A percentile compares a stretch with the other conserved stretches of the same genome.
phyloP scores from a whole-genome alignment of 2,329 filamentous ascomycete genomes.

The Aspergillus ochraceus region DNA sequence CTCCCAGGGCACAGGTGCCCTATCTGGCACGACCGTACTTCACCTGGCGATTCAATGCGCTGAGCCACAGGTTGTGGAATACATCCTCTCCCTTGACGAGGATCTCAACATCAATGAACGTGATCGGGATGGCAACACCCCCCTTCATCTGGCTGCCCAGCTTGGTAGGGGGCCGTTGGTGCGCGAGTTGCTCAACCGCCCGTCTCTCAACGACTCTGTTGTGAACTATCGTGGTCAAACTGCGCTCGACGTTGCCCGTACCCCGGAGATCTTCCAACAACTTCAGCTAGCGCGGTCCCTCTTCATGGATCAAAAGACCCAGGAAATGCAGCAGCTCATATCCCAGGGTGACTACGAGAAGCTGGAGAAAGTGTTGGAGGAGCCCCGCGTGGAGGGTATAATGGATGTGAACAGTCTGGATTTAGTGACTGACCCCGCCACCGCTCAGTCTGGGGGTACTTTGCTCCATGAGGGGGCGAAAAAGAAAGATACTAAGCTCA shows the following conservation, averaged over 20 bases:
- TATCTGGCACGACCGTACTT: constrained; percentile 77
- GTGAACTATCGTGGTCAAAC: constrained; percentile 82
- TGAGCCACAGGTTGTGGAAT: constrained; percentile 88
- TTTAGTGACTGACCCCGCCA: constrained; percentile 76
- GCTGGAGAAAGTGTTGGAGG: constrained; percentile 77
- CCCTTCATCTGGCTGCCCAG: constrained; percentile 81
- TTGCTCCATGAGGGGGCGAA: constrained; percentile 90
- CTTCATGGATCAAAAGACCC: constrained; percentile 83
- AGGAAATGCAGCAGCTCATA: constrained; percentile 79
- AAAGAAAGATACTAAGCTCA: constrained; percentile 80
- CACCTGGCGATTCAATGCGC: constrained; percentile 96
- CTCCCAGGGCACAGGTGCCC: constrained; percentile 49
- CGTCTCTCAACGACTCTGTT: constrained; percentile 83
- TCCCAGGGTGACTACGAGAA: constrained; percentile 70
- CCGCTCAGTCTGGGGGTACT: constrained; percentile 81
- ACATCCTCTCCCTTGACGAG: constrained; percentile 76
- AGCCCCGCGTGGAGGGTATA: constrained; percentile 79
- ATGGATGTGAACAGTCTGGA: constrained; percentile 92
- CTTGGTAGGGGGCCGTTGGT: constrained; percentile 81
- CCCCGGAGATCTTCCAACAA: constrained; percentile 92
- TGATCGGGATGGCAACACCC: constrained; percentile 92
- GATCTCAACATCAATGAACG: constrained; percentile 81
- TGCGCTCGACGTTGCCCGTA: constrained; percentile 84
- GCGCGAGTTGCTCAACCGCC: constrained; percentile 76
- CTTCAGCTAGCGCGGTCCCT: constrained; percentile 86